Evolutionary conservation across 768 basidiomycete genomes (phyloP).

Genomic region (Polyporus arcularius): DNA sequence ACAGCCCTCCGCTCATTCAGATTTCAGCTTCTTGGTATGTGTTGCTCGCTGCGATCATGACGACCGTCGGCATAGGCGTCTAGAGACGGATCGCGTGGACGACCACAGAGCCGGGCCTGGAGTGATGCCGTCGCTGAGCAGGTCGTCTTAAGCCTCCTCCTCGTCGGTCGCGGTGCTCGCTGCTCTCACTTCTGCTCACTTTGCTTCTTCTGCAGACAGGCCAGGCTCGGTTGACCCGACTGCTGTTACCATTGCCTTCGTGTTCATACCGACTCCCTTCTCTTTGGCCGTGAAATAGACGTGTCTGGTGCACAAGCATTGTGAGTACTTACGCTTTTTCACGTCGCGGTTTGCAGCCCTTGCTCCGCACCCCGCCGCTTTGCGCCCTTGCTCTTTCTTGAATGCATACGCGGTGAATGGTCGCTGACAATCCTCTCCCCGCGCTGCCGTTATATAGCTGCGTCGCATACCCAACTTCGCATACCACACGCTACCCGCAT

Average conservation of each 20-base stretch:
- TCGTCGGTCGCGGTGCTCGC: slow-evolving; percentile 1
- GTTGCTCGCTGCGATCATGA: neutral
- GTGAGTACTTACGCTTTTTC: slow-evolving; percentile 3
- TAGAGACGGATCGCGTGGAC: no score
- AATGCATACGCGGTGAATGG: neutral
- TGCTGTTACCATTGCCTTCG: slow-evolving; percentile 9
- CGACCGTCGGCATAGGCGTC: neutral
- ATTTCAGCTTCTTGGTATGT: neutral
- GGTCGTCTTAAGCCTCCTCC: slow-evolving; percentile 15
- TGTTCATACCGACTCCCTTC: neutral
- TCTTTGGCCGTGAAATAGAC: slow-evolving; percentile 8
- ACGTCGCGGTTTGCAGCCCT: neutral
- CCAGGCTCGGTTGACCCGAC: slow-evolving; percentile 25
- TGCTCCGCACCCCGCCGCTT: neutral
- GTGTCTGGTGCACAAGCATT: slow-evolving; percentile 10
- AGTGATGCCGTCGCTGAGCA: neutral
- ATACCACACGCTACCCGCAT: neutral
- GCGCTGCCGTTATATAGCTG: neutral
- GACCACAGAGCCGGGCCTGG: neutral
- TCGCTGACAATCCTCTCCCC: slow-evolving; percentile 4
- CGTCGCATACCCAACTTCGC: neutral
- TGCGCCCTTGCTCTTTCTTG: neutral
- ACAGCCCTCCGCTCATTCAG: neutral
- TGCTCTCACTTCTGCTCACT: slow-evolving; percentile 17
- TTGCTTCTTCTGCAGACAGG: slow-evolving; percentile 14